Conservation (phyloP, 2,329 filamentous ascomycete species). For the Trichothecium roseum region DNA sequence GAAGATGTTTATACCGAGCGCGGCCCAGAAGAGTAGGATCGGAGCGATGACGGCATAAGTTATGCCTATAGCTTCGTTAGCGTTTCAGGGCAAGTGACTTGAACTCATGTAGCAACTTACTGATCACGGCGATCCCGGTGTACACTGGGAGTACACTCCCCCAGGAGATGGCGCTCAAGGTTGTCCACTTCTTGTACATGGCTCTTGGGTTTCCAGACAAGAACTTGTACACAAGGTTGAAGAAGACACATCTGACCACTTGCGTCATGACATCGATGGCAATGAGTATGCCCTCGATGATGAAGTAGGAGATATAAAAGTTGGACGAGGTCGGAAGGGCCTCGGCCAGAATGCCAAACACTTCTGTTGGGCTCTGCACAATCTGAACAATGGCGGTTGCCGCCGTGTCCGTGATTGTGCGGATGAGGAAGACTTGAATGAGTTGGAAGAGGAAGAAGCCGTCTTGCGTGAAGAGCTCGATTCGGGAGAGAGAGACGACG, state of each 20-base stretch:
- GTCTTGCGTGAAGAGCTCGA: conserved; percentile 86
- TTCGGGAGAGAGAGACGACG: conserved; percentile 66
- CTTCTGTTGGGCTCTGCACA: conserved; percentile 46
- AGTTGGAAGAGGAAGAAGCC: conserved; percentile 87
- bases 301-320: conserved; percentile 87
- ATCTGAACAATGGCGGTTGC: conserved; percentile 57
- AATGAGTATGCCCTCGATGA: conserved; percentile 72
- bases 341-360: conserved; percentile 55
- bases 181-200: conserved; percentile 65
- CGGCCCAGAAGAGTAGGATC: conserved; percentile 70
- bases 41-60: conserved; percentile 79
- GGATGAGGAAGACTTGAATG: conserved; percentile 85
- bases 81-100: too few relatives aligned
- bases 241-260: conserved; percentile 53
- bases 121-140: conserved; percentile 64
- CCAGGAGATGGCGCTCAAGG: conserved; percentile 60
- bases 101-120: too few relatives aligned
- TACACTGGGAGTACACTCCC: conserved; percentile 67
- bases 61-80: too few relatives aligned
- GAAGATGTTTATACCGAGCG: conserved; percentile 65
- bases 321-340: conserved; percentile 81
- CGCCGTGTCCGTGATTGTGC: conserved; percentile 72
- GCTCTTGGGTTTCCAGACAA: conserved; percentile 69
- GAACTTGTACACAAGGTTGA: conserved; percentile 56
- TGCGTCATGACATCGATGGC: conserved; percentile 66